These are phyloP conservation scores for Starmerella vaccinii DNA, from an alignment of 805 yeast genomes.

Conservation along the genomic window DNA sequence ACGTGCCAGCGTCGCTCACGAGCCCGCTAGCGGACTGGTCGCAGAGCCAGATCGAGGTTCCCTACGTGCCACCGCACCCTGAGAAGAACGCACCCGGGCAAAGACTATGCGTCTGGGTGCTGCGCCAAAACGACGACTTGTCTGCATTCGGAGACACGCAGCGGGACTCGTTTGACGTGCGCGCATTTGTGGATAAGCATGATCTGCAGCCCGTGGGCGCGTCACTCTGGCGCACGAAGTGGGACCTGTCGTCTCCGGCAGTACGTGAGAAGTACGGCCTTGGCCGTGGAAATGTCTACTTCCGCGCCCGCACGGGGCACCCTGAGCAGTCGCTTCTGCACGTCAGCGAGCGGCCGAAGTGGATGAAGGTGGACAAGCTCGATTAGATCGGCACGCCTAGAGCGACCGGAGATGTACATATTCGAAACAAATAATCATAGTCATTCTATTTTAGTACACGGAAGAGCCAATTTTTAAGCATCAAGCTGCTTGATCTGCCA, in stretches of 20 bases:
- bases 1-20: slow-evolving; percentile 50
- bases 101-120: slow-evolving; percentile 82
- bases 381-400: neutral
- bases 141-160: slow-evolving; percentile 20
- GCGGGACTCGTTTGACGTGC: slow-evolving; percentile 56
- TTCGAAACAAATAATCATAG: neutral
- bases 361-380: slow-evolving; percentile 20
- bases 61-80: slow-evolving; percentile 74
- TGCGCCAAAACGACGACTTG: slow-evolving; percentile 48
- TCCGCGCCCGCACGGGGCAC: slow-evolving; percentile 27
- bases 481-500: slow-evolving; percentile 21
- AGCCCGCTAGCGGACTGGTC: slow-evolving; percentile 43
- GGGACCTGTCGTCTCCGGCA: slow-evolving; percentile 55
- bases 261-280: slow-evolving; percentile 68
- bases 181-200: slow-evolving; percentile 50
- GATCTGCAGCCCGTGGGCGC: slow-evolving; percentile 75
- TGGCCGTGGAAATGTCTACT: slow-evolving; percentile 59
- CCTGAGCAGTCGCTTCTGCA: slow-evolving; percentile 26
- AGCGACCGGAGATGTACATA: neutral
- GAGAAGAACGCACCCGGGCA: slow-evolving; percentile 79
- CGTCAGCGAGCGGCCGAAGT: slow-evolving; percentile 23
- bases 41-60: slow-evolving; percentile 37
- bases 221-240: slow-evolving; percentile 76
- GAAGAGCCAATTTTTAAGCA: slow-evolving; percentile 6
- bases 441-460: neutral